Conservation (phyloP, 176 grass and related monocot species). For the Rhipidocladum racemiflorum region DNA sequence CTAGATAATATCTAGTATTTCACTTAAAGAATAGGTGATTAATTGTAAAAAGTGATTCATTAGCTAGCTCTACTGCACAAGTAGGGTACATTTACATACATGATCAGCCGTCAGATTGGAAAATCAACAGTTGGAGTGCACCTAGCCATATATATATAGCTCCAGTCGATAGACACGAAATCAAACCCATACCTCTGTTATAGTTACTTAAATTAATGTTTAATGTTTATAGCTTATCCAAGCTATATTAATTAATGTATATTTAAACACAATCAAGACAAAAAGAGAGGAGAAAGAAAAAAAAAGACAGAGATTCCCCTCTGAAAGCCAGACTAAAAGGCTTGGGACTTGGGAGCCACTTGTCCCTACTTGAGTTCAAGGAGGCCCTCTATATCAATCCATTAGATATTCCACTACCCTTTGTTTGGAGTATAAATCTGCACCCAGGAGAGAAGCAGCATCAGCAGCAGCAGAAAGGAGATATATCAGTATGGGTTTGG, state of each 20-base stretch:
- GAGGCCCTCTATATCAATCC: constrained; percentile 32
- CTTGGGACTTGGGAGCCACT: constrained; percentile 30
- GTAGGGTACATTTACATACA: background rate
- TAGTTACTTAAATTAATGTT: background rate
- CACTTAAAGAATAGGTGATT: background rate
- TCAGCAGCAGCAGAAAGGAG: no score
- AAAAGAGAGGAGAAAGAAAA: background rate
- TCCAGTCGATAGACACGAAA: background rate
- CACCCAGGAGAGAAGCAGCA: background rate
- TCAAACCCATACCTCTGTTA: background rate
- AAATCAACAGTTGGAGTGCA: background rate
- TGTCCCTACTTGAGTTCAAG: constrained; percentile 33
- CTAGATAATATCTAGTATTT: background rate
- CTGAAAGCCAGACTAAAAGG: constrained; percentile 38
- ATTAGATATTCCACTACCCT: constrained; percentile 35
- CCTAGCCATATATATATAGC: background rate
- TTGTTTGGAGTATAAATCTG: constrained; percentile 21
- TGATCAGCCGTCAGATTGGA: background rate
- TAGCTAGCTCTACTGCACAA: background rate
- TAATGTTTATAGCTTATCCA: background rate
- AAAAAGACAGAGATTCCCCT: constrained; percentile 44
- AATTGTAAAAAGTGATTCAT: background rate
- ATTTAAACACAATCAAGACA: background rate
- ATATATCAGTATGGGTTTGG: background rate
- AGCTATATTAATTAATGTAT: background rate